phyloP scores from a whole-genome alignment of 768 basidiomycete species.

The Podaxis sp. region DNA sequence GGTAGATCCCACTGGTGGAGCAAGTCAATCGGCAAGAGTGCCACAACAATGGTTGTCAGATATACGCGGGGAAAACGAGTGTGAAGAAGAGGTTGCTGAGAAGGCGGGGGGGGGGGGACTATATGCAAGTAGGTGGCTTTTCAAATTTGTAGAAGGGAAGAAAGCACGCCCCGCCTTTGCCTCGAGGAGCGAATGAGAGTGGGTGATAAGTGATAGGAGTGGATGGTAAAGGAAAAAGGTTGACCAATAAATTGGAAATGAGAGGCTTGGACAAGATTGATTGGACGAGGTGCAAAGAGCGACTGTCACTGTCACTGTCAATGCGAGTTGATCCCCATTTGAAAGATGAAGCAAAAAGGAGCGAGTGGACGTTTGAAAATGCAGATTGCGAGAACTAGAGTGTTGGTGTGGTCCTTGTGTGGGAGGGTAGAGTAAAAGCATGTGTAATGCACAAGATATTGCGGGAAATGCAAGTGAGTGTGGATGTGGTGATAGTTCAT shows the following conservation, averaged over 20 bases:
- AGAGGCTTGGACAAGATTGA: background rate
- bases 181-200: background rate
- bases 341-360: background rate
- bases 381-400: background rate
- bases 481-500: background rate
- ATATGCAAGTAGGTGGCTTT: background rate
- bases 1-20: background rate
- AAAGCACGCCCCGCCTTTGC: background rate
- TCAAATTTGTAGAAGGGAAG: background rate
- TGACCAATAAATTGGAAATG: background rate
- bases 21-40: background rate
- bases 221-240: background rate
- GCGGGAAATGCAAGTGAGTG: background rate
- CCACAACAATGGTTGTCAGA: conserved; percentile 1
- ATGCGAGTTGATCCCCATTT: background rate
- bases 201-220: background rate
- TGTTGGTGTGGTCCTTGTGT: background rate
- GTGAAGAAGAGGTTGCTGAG: background rate
- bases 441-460: background rate
- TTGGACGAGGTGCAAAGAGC: background rate
- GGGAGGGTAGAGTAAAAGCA: background rate
- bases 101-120: background rate
- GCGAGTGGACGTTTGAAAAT: background rate
- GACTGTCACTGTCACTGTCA: background rate
- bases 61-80: background rate